These are phyloP conservation scores for Leishmania braziliensis DNA, from an alignment of 208 protist genomes.

Conservation along the genomic window DNA sequence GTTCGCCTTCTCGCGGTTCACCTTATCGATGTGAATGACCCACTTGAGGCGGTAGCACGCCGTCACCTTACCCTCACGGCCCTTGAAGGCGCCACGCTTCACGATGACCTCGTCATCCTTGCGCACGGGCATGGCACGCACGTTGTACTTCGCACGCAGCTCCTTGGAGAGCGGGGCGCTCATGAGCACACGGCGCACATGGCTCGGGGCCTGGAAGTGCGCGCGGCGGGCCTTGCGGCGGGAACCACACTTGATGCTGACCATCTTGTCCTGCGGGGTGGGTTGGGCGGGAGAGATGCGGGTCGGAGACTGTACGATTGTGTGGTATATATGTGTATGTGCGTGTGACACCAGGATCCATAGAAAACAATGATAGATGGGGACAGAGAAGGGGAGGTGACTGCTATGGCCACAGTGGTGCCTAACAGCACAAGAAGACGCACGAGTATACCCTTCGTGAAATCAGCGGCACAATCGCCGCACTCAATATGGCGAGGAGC, in stretches of 20 bases:
- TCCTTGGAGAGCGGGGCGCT: constrained; percentile 98
- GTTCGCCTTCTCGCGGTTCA: constrained; percentile 97
- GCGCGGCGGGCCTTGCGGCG: constrained; percentile 98
- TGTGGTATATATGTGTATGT: background rate
- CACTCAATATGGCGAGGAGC: background rate
- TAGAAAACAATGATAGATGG: background rate
- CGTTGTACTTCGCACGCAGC: constrained; percentile 98
- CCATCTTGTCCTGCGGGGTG: constrained; percentile 40
- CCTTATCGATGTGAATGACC: constrained; percentile 99
- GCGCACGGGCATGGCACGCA: constrained; percentile 98
- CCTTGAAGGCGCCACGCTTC: constrained; percentile 97
- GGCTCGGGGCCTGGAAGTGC: constrained; percentile 98
- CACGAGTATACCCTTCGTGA: background rate
- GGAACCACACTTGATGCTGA: constrained; percentile 88
- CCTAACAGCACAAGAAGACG: background rate
- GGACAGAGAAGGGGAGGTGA: background rate
- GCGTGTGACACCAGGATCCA: background rate
- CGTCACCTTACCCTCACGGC: constrained; percentile 96
- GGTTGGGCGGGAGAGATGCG: background rate
- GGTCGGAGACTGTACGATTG: constrained; percentile 8
- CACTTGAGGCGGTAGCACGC: constrained; percentile 98
- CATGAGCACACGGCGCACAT: constrained; percentile 98
- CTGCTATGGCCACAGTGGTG: background rate
- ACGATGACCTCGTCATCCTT: constrained; percentile 99
- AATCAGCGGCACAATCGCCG: background rate